Conservation (phyloP, 2,329 filamentous ascomycete genomes). For the Fusarium dlaminii region DNA sequence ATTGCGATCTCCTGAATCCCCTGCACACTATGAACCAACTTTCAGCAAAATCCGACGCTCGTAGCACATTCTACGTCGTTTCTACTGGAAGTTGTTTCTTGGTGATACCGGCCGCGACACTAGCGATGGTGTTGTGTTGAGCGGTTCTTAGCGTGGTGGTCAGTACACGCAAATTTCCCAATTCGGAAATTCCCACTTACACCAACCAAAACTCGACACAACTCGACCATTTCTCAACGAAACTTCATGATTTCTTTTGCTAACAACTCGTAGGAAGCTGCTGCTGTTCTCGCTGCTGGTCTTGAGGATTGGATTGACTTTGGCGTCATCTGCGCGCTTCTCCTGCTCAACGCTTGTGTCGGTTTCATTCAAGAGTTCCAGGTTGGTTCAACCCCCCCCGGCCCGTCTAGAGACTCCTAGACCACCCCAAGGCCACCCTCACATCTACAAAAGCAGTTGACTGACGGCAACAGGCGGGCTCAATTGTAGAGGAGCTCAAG, state of each 20-base stretch:
- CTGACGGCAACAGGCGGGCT: too few relatives aligned
- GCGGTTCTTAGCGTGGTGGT: not conserved
- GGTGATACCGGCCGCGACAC: not conserved
- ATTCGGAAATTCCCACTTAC: not conserved
- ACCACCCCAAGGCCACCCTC: too few relatives aligned
- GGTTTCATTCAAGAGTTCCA: conserved; percentile 92
- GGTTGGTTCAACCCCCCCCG: too few relatives aligned
- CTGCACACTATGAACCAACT: not conserved
- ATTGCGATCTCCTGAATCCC: not conserved
- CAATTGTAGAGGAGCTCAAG: conserved; percentile 86
- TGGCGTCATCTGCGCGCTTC: conserved; percentile 85
- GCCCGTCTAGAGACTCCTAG: too few relatives aligned
- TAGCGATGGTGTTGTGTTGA: not conserved
- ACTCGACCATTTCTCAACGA: not conserved
- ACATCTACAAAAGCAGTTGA: too few relatives aligned
- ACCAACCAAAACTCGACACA: not conserved
- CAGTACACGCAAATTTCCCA: not conserved
- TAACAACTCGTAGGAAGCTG: conserved; percentile 59
- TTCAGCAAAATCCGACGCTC: too few relatives aligned
- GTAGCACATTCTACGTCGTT: not conserved
- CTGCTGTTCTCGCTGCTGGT: conserved; percentile 83
- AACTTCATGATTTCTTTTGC: not conserved
- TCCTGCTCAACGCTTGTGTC: conserved; percentile 84
- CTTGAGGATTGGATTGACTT: conserved; percentile 93
- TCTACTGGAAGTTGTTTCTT: not conserved